phyloP scores from a whole-genome alignment of 192 early-diverging fungal species.

The Backusella sp. region DNA sequence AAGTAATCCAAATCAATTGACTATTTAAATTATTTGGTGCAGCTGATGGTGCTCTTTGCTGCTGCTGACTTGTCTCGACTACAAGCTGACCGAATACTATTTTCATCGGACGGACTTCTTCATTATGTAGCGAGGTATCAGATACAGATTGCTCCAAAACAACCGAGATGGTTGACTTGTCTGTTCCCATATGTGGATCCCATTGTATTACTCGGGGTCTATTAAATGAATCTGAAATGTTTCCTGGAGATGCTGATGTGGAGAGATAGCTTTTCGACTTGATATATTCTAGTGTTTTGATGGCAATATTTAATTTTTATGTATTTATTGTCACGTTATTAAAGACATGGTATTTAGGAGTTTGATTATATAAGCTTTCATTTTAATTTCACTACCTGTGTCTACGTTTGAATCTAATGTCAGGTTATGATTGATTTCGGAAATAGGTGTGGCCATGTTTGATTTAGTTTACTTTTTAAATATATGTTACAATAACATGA shows the following conservation, averaged over 20 bases:
- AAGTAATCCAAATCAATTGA: constrained; percentile 7
- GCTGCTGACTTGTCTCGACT: constrained; percentile 47
- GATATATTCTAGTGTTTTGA: neutral
- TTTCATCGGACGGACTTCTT: constrained; percentile 34
- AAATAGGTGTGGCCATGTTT: neutral
- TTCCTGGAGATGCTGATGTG: neutral
- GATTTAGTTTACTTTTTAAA: neutral
- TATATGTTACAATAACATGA: neutral
- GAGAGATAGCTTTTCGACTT: neutral
- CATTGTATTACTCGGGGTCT: constrained; percentile 40
- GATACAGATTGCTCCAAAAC: constrained; percentile 32
- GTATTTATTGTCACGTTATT: neutral
- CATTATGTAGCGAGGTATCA: neutral
- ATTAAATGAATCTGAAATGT: neutral
- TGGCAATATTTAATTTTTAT: neutral
- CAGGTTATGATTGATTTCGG: neutral
- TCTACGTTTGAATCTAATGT: neutral
- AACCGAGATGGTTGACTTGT: constrained; percentile 33
- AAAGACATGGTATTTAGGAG: neutral
- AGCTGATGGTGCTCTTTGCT: constrained; percentile 8
- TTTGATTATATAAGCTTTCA: neutral
- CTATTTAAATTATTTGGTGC: neutral
- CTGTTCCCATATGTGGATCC: constrained; percentile 40
- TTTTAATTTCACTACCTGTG: neutral
- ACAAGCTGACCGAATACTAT: constrained; percentile 48